phyloP scores from a whole-genome alignment of 768 basidiomycete species.

The Tylopilus vinaceipallidus region DNA sequence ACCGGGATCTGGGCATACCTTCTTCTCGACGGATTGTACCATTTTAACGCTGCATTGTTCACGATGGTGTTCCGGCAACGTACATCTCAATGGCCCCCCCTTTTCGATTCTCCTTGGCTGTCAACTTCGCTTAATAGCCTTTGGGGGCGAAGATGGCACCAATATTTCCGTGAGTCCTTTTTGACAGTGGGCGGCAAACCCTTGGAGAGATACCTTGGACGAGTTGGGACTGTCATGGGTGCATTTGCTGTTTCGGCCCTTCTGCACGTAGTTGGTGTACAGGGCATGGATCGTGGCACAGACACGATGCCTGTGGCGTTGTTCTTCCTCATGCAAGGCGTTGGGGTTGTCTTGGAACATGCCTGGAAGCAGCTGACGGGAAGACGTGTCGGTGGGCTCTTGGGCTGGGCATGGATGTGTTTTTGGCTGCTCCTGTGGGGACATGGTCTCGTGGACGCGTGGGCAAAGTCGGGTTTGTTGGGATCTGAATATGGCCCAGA shows the following conservation, averaged over 20 bases:
- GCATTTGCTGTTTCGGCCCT: conserved; percentile 60
- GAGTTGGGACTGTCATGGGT: conserved; percentile 49
- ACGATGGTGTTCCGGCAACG: conserved; percentile 47
- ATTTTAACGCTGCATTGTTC: conserved; percentile 41
- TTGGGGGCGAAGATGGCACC: conserved; percentile 71
- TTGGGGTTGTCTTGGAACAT: conserved; percentile 50
- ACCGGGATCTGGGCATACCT: conserved; percentile 45
- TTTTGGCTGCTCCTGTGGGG: conserved; percentile 49
- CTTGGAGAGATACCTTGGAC: conserved; percentile 43
- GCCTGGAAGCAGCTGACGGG: conserved; percentile 45
- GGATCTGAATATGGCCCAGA: conserved; percentile 13
- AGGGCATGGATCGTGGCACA: conserved; percentile 54
- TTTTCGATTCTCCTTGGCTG: conserved; percentile 56
- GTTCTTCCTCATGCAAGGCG: conserved; percentile 58
- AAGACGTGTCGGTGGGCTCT: conserved; percentile 43
- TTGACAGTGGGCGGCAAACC: conserved; percentile 49
- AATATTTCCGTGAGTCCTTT: conserved; percentile 59
- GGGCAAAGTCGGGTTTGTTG: conserved; percentile 24
- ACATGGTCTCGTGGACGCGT: conserved; percentile 45
- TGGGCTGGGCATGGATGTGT: conserved; percentile 52
- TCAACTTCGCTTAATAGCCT: conserved; percentile 59
- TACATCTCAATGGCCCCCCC: conserved; percentile 59
- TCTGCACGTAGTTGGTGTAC: conserved; percentile 56
- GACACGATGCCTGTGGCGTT: conserved; percentile 43
- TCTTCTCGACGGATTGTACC: conserved; percentile 43